phyloP scores from a whole-genome alignment of 352 stramenopile species.

The Phytophthora sp. region DNA sequence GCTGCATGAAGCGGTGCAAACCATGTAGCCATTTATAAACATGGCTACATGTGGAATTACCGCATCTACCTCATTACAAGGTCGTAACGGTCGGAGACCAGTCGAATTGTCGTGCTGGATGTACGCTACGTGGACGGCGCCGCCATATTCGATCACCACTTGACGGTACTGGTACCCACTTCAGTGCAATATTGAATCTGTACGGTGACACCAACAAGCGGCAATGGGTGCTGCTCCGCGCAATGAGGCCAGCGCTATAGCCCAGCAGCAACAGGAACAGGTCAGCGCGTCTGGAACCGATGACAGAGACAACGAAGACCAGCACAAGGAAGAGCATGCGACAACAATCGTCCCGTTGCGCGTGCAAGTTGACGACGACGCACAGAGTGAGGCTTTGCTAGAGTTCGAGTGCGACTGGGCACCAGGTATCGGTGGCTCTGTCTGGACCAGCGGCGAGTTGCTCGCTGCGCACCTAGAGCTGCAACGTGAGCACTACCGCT shows the following conservation, averaged over 20 bases:
- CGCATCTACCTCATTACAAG: background rate
- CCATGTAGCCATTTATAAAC: slow-evolving; percentile 16
- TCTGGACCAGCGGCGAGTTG: slow-evolving; percentile 86
- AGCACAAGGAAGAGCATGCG: slow-evolving; percentile 21
- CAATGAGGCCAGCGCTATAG: slow-evolving; percentile 5
- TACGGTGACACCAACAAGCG: background rate
- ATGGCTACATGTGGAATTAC: slow-evolving; percentile 11
- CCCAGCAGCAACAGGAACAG: slow-evolving; percentile 20
- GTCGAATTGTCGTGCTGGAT: background rate
- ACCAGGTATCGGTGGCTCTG: slow-evolving; percentile 79
- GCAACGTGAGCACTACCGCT: slow-evolving; percentile 52
- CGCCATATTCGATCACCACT: slow-evolving; percentile 2
- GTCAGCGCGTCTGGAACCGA: background rate
- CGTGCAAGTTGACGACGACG: slow-evolving; percentile 47
- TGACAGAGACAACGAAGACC: slow-evolving; percentile 9
- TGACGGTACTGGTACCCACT: no score
- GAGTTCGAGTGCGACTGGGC: slow-evolving; percentile 83
- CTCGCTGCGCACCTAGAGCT: slow-evolving; percentile 65
- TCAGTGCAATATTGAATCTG: background rate
- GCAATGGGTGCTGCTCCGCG: slow-evolving; percentile 19
- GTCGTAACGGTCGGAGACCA: slow-evolving; percentile 14
- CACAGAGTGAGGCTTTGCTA: slow-evolving; percentile 38
- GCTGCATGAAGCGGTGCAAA: slow-evolving; percentile 12
- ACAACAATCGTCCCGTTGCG: slow-evolving; percentile 52
- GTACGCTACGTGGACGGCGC: no score